Conservation (phyloP, 2,329 filamentous ascomycete genomes). For the Fusarium abutilonis region DNA sequence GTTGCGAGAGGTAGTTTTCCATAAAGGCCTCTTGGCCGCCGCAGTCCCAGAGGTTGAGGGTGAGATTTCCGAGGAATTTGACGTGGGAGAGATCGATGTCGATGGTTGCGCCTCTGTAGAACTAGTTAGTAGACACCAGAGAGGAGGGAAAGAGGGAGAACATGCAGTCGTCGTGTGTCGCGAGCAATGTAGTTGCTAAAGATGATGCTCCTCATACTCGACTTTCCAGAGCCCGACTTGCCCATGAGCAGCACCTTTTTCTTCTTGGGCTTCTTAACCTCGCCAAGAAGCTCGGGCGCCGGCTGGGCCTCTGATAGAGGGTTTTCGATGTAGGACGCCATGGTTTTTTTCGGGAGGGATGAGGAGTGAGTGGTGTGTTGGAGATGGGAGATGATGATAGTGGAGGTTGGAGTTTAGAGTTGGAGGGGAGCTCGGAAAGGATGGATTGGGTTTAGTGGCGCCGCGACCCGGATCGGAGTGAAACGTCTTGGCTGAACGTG, state of each 20-base stretch:
- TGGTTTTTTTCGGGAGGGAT: conserved; percentile 19
- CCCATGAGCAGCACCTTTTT: conserved; percentile 92
- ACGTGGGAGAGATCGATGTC: conserved; percentile 98
- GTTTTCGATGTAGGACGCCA: conserved; percentile 50
- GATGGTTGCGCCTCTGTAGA: conserved; percentile 82
- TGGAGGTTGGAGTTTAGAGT: conserved; percentile 8
- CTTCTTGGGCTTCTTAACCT: conserved; percentile 78
- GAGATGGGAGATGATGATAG: neutral
- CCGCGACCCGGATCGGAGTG: conserved; percentile 19
- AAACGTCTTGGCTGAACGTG: conserved; percentile 9
- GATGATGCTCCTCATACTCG: conserved; percentile 97
- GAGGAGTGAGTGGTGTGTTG: neutral
- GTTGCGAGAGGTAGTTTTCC: conserved; percentile 96
- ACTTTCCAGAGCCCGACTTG: conserved; percentile 97
- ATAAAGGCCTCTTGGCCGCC: conserved; percentile 99
- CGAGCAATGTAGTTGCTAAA: conserved; percentile 99
- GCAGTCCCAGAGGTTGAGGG: conserved; percentile 98
- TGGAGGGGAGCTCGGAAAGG: conserved; percentile 18
- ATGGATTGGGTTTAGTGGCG: conserved; percentile 23
- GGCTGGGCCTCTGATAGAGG: conserved; percentile 45
- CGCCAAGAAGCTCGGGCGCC: conserved; percentile 54
- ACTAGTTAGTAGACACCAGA: neutral
- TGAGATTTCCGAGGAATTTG: conserved; percentile 97
- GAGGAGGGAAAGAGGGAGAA: conserved; percentile 2
- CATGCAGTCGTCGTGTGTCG: conserved; percentile 84